Evolutionary conservation across 1,284 basidiomycete genomes (phyloP).

Genomic region (Peniophora sp.): DNA sequence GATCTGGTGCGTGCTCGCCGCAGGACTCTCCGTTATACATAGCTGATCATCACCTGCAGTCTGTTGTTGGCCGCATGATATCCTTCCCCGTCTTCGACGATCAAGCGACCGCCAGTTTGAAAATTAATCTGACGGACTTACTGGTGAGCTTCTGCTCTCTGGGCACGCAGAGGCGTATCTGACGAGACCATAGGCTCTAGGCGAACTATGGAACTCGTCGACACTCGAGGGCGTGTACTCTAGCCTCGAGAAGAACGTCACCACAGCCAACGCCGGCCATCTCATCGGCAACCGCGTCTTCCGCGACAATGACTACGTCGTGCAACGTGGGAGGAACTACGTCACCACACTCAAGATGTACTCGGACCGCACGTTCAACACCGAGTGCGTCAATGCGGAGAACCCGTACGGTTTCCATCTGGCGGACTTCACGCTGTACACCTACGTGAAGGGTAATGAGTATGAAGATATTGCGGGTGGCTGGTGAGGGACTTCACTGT

Average conservation of each 20-base stretch:
- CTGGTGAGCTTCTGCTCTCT: conserved; percentile 30
- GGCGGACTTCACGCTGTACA: conserved; percentile 56
- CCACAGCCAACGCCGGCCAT: conserved; percentile 49
- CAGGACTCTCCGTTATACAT: not conserved
- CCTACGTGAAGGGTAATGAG: conserved; percentile 54
- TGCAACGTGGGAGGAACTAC: conserved; percentile 51
- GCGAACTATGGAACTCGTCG: conserved; percentile 40
- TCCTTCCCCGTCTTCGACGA: conserved; percentile 50
- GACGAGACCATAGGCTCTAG: conserved; percentile 42
- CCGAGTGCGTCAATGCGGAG: conserved; percentile 57
- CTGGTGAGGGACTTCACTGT: conserved; percentile 26
- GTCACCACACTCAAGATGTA: conserved; percentile 60
- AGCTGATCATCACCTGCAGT: conserved; percentile 25
- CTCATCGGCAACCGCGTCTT: conserved; percentile 58
- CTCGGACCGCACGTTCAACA: conserved; percentile 52
- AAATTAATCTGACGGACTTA: not conserved
- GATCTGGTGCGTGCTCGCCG: conserved; percentile 43
- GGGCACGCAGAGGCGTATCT: conserved; percentile 47
- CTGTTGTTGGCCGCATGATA: conserved; percentile 53
- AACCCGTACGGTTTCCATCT: conserved; percentile 61
- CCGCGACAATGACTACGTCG: conserved; percentile 65
- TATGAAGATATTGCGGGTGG: conserved; percentile 61
- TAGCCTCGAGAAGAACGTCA: conserved; percentile 27
- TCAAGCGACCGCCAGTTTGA: conserved; percentile 14
- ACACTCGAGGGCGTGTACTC: conserved; percentile 32